Conservation (phyloP, 148 eudicot species). For the Agrostemma githago region DNA sequence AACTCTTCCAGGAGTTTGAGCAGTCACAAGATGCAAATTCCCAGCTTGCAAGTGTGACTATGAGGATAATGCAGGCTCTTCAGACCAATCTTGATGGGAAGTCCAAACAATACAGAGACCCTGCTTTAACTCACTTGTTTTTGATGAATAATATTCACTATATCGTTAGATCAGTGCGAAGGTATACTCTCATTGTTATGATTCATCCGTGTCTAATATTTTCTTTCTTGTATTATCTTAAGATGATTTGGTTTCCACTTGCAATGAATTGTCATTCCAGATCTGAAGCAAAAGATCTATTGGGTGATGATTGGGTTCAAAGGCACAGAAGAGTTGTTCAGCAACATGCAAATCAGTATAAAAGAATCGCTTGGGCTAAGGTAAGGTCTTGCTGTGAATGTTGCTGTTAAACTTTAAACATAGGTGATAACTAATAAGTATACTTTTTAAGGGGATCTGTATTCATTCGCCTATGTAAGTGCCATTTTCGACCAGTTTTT, state of each 20-base stretch:
- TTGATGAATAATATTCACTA: constrained; percentile 97
- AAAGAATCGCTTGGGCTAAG: constrained; percentile 97
- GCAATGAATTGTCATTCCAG: constrained; percentile 31
- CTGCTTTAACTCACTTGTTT: constrained; percentile 80
- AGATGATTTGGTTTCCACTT: not conserved
- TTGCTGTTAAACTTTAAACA: not conserved
- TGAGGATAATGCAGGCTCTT: constrained; percentile 98
- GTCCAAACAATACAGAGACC: constrained; percentile 90
- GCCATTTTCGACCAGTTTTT: not conserved
- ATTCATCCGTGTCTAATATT: constrained; percentile 2
- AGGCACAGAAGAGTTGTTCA: constrained; percentile 93
- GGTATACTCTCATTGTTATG: constrained; percentile 36
- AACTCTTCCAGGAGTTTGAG: constrained; percentile 93
- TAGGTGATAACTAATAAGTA: not conserved
- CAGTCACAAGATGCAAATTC: constrained; percentile 58
- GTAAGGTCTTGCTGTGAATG: constrained; percentile 31
- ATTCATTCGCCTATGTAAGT: not conserved
- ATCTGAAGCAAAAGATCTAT: constrained; percentile 89
- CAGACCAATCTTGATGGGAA: constrained; percentile 94
- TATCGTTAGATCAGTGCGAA: constrained; percentile 95
- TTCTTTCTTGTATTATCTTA: constrained; percentile 5
- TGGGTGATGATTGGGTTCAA: constrained; percentile 99
- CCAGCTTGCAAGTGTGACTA: constrained; percentile 78
- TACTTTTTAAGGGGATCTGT: not conserved
- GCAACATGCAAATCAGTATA: constrained; percentile 97